These are phyloP conservation scores for Suillus plorans DNA, from an alignment of 768 basidiomycete species.

Conservation along the genomic window DNA sequence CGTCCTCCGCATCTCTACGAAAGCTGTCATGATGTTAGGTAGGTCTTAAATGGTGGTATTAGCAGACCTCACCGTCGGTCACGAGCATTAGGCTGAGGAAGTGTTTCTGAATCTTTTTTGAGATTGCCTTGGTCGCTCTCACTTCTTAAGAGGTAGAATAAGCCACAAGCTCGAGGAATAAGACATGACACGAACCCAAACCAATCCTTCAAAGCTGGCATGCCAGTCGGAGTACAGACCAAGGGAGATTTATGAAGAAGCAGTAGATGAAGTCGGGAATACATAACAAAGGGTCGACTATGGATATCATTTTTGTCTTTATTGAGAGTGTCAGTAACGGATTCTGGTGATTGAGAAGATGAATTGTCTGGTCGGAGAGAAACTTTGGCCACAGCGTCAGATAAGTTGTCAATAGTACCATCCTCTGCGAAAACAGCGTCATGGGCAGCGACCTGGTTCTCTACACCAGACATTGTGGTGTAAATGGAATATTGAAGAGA, in stretches of 20 bases:
- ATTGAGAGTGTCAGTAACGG: slow-evolving; percentile 18
- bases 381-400: slow-evolving; percentile 33
- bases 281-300: slow-evolving; percentile 54
- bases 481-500: slow-evolving; percentile 12
- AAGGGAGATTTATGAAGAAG: slow-evolving; percentile 72
- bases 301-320: slow-evolving; percentile 30
- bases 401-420: slow-evolving; percentile 26
- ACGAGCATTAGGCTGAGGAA: slow-evolving; percentile 50
- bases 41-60: neutral
- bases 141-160: slow-evolving; percentile 34
- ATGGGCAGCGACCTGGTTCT: slow-evolving; percentile 12
- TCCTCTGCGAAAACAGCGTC: slow-evolving; percentile 11
- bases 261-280: slow-evolving; percentile 70
- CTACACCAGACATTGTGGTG: slow-evolving; percentile 35
- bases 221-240: slow-evolving; percentile 65
- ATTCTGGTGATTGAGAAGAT: slow-evolving; percentile 12
- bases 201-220: slow-evolving; percentile 86
- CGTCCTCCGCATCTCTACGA: slow-evolving; percentile 75
- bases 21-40: slow-evolving; percentile 47
- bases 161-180: slow-evolving; percentile 17
- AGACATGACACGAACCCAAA: slow-evolving; percentile 64
- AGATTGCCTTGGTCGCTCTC: slow-evolving; percentile 46
- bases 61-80: slow-evolving; percentile 59
- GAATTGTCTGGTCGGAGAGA: slow-evolving; percentile 22
- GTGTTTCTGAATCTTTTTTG: slow-evolving; percentile 62